Base-by-base conservation (phyloP, 257 asterid species). In the Solanum dulcamara region DNA sequence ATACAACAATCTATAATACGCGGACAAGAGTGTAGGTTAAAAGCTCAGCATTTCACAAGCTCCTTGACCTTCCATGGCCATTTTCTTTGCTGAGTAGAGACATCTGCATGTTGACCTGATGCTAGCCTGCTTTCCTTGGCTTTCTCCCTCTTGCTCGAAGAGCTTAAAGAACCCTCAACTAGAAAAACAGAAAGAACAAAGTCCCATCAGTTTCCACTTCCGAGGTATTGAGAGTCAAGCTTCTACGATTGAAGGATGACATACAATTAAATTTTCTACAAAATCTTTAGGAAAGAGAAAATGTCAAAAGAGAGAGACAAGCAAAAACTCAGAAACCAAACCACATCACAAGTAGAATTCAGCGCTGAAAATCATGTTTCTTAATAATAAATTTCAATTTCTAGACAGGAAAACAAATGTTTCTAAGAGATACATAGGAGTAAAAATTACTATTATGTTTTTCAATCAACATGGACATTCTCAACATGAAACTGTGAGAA, bases 121-220 rank as follows among this genome's bases (percentile, higher is more conserved):
- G 7, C 37, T 44, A 26, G 17, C 35, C 33, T 83, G 46, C 24
- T 66, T 60, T 66, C 80, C 11, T 42, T 30, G 6, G 48, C 48
- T 10, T 68, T 71, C 66, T 66, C 66, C 44, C 77, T 66, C 67
- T 83, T 83, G n/a, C 37, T 67, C 20, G 85, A 3, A 62, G 81
- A 83, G 80, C 85, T 83, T 83, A 83, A 71, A 44, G 80, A 83
- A 40, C 80, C 85, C 81, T 83, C 85, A 66, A 83, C 85, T 83
- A 84, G 24, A 53, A 62, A 33, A 57, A 33, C 59, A 72, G 84
- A 81, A 81, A 46, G 83, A 28, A 1, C 22, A 80, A 17, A 32
- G 42, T 66, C 7, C 7, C 14, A 20, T 66, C n/a, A 66, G 24
- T 66, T 66, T 15, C 12, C 40, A 32, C 24, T 66, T 66, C 15